Base-by-base conservation (phyloP, 225 moss, liverwort and hornwort species). In the Marchantia paleacea region DNA sequence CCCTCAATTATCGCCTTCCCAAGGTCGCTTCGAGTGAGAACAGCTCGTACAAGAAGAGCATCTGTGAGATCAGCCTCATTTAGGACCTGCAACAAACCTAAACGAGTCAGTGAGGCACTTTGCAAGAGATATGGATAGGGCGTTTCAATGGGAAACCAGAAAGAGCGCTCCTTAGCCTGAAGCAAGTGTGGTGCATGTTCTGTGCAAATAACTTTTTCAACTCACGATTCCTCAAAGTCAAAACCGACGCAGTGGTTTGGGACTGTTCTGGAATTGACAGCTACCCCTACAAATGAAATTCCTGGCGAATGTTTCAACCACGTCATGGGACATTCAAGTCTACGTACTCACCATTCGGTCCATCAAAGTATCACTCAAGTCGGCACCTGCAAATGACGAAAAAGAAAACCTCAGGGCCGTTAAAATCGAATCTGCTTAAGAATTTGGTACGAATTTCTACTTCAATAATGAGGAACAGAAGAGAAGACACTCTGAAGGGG, bases 341-440 rank as follows among this genome's bases (percentile, higher is more conserved):
- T 60, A 77, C n/a, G 25, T n/a, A 79, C 91, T 87, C 81, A 99
- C 99, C 99, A 95, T 95, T 81, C 99, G 95, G 83, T 99, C 99
- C 95, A 99, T 99, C 73, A 99, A 87, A 52, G 99, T 99, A 90
- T 99, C 99, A 78, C 99, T 99, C 75, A 99, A 89, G 72, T 99
- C 99, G 31, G 99, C 99, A 79, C 99, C 99, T 99, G 91, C 85
- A 85, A 25, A 24, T 52, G 62, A 62, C 5, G 58, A 15, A 20
- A 14, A 58, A 14, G 12, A 28, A 16, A 68, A 12, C 28, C 13
- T 68, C 26, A 68, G 25, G 2, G 0, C 68, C 12, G 9, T 26
- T 25, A 80, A 73, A 14, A 0, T 49, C 18, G 15, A 48, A 47
- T 8, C 47, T 51, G 39, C 50, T 26, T 6, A 73, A 12, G 2